These are phyloP conservation scores for Ambrosiella cleistominuta DNA, from an alignment of 2,329 filamentous ascomycete species.

Conservation along the genomic window DNA sequence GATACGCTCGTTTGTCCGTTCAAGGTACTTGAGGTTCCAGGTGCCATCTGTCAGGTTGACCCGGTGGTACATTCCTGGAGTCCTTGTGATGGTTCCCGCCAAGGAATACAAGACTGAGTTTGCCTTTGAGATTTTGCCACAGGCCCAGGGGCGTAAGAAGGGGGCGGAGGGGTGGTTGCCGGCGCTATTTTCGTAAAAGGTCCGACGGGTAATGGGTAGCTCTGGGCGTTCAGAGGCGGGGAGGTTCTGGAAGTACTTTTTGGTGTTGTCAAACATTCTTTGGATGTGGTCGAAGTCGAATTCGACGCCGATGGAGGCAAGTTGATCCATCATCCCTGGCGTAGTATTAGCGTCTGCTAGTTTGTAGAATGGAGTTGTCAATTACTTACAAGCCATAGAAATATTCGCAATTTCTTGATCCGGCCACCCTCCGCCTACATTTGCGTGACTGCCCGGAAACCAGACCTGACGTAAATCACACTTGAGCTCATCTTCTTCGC, in stretches of 20 bases:
- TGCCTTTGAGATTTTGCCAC: slow-evolving; percentile 27
- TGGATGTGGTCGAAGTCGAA: slow-evolving; percentile 26
- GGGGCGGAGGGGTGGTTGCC: not conserved
- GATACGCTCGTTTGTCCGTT: slow-evolving; percentile 36
- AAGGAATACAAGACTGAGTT: slow-evolving; percentile 27
- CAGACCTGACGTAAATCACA: slow-evolving; percentile 33
- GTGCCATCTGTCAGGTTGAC: slow-evolving; percentile 24
- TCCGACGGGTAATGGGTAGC: slow-evolving; percentile 28
- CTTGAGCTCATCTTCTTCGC: slow-evolving; percentile 4
- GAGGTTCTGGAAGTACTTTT: slow-evolving; percentile 18
- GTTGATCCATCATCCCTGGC: slow-evolving; percentile 39
- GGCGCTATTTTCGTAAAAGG: not conserved
- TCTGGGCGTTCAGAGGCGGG: slow-evolving; percentile 32
- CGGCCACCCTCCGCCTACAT: slow-evolving; percentile 51
- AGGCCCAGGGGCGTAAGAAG: slow-evolving; percentile 27
- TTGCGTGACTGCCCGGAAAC: slow-evolving; percentile 56
- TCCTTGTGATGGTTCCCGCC: slow-evolving; percentile 25
- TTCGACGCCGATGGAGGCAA: slow-evolving; percentile 33
- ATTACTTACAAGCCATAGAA: slow-evolving; percentile 22
- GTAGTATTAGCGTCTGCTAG: not conserved
- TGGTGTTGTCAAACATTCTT: slow-evolving; percentile 12
- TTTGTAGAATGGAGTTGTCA: not conserved
- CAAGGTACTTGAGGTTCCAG: slow-evolving; percentile 23
- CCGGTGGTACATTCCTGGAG: slow-evolving; percentile 31
- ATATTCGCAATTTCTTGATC: slow-evolving; percentile 27